Percentiles rank a stretch among this genome's conserved stretches.
Conservation (phyloP, 495 filamentous ascomycete species). For the Penicillium egyptiacum region DNA sequence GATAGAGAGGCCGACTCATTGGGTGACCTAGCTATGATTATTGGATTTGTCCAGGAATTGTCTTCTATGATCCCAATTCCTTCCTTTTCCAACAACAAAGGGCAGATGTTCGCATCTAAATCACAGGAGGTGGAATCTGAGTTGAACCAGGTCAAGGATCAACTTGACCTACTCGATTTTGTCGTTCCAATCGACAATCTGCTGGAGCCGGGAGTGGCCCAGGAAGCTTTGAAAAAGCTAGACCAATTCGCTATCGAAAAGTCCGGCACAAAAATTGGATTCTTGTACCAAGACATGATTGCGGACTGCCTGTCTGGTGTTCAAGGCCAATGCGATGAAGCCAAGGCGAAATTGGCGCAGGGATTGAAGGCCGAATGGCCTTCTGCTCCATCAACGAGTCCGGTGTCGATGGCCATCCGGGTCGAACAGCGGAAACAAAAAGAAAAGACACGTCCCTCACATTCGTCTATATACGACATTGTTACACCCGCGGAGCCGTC, state of each 20-base stretch:
- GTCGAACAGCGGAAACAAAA: not conserved
- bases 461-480: not conserved
- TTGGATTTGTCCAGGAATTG: not conserved
- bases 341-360: not conserved
- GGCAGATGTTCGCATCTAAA: not conserved
- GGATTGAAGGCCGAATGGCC: not conserved
- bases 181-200: not conserved
- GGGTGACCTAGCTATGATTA: not conserved
- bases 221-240: not conserved
- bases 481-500: not conserved
- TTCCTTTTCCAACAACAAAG: not conserved
- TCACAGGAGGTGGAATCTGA: not conserved
- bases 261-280: not conserved
- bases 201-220: not conserved
- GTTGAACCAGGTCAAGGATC: not conserved
- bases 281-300: not conserved
- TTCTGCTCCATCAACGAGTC: not conserved
- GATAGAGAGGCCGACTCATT: not conserved
- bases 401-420: not conserved
- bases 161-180: not conserved
- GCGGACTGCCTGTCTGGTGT: not conserved
- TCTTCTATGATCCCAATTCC: not conserved
- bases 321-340: not conserved
- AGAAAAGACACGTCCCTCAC: not conserved
- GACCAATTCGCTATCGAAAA: not conserved